Conservation (phyloP, 2,329 filamentous ascomycete species). For the Tolypocladium inflatum region DNA sequence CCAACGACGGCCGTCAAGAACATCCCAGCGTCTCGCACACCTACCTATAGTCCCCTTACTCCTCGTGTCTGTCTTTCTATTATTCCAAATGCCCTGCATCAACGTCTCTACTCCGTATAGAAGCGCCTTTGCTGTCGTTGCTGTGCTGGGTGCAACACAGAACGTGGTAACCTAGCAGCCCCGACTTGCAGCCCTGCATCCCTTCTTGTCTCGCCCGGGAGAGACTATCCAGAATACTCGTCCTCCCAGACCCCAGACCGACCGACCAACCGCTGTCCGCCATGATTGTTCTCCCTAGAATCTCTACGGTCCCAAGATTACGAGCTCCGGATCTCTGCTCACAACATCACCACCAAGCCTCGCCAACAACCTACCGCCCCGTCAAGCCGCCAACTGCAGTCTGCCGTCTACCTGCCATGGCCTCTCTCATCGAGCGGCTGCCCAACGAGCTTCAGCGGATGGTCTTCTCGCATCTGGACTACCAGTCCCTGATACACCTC, state of each 20-base stretch:
- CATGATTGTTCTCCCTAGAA: constrained; percentile 20
- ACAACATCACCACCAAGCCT: background rate
- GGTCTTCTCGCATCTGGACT: constrained; percentile 26
- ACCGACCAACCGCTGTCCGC: background rate
- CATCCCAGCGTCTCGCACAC: constrained; percentile 10
- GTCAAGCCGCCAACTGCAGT: background rate
- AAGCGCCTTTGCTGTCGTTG: background rate
- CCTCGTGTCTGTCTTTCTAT: constrained; percentile 8
- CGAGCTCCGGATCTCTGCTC: constrained; percentile 6
- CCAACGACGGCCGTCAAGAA: constrained; percentile 15
- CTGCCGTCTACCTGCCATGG: constrained; percentile 5
- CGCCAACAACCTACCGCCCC: background rate
- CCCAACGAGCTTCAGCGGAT: constrained; percentile 22
- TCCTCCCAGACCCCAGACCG: background rate
- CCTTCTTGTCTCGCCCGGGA: background rate
- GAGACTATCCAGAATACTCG: background rate
- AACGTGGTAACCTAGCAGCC: background rate
- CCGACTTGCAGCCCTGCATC: background rate
- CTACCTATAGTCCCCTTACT: constrained; percentile 9
- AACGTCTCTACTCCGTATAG: background rate
- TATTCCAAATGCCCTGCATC: constrained; percentile 7
- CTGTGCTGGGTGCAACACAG: background rate
- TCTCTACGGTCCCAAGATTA: constrained; percentile 9
- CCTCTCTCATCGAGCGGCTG: constrained; percentile 21
- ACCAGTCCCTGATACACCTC: constrained; percentile 29